Base-by-base conservation (phyloP, 768 basidiomycete species). In the Leccinum variicolor region DNA sequence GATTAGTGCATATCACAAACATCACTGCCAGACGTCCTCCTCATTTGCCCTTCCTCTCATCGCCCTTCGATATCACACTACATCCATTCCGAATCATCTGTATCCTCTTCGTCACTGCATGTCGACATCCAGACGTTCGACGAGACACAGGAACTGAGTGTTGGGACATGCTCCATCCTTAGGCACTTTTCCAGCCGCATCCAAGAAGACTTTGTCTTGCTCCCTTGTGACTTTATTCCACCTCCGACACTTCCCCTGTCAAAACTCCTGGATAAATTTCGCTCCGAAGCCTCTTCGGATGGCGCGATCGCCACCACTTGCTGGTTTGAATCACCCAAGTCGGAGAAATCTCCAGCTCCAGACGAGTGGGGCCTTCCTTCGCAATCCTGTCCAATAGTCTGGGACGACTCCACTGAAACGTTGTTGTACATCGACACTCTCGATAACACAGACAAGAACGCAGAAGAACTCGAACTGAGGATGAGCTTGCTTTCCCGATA, bases 181-280 rank as follows among this genome's bases (percentile, higher is more conserved):
- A 82, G 84, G 52, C 84, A 92, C 67, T 92, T 94, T 71, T 80
- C 90, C 10, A 75, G 69, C 50, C 85, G 86, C 50, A 94, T 95
- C 60, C 79, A 81, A 60, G 84, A 84, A 58, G 95, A 97, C 71
- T 95, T 97, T 71, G 82, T 97, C 41, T 73, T 98, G 23, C 81
- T 98, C 2, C 89, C 95, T 7, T 97, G 94, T 67, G 95, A 98
- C 71, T 91, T 97, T 51, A 80, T 94, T 21, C 87, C 94, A 9
- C 88, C 94, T 0, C 76, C 86, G 0, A 75, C 82, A 0, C 78
- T 97, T n/a, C 77, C 87, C 6, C 80, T 98, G 7, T 79, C 80
- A 29, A 75, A 74, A 0, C 74, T 97, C 2, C 76, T 97, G 46
- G 85, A 98, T 72, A 89, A 86, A 66, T 95, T 94, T 70, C 85